Base-by-base conservation (phyloP, 2,329 filamentous ascomycete genomes). In the Colletotrichum coccodes region DNA sequence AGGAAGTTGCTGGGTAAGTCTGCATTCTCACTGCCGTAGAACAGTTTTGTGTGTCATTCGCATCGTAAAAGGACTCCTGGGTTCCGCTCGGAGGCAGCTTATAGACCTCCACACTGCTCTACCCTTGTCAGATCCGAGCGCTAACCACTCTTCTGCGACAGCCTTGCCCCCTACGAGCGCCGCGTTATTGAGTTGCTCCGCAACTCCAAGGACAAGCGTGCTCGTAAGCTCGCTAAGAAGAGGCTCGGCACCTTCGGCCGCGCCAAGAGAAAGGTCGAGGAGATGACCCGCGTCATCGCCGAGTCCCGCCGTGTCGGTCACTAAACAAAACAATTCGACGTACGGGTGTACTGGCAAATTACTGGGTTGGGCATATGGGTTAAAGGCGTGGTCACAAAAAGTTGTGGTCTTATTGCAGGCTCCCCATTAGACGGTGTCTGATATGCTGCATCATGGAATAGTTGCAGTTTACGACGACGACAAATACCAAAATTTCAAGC, bases 131-230 rank as follows among this genome's bases (percentile, higher is more conserved):
- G 9, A 21, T 2, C 8, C 26, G 4, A 9, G 67, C 61, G 71
- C 78, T 82, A 79, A 83, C 75, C 21, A 40, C 50, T 38, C 18
- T 59, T 46, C 54, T 66, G 50, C 21, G 30, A 70, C 70, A 92
- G 93, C 81, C 92, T 96, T 77, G 94, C 94, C 77, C 94, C 94
- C 80, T 96, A 99, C 85, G 96, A 99, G 92, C 95, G 96, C 86
- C 94, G 96, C 82, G 94, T 99, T 78, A 97, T 99, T 83, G 96
- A 99, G 91, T 89, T 99, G 83, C 92, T 99, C 86, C 94, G 96
- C 81, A 99, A 99, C 93, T 92, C 90, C 89, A 97, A 97, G 89
- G 96, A 99, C 87, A 98, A 98, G 94, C 94, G 95, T 86, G 95
- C 95, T 80, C 91, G 95, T 79, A 98, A 98, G 92, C 93, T 98